Percentiles rank a stretch among this genome's conserved stretches.
These are phyloP conservation scores for Solanum hybrid DNA, from an alignment of 305 asterid species.

Conservation along the genomic window DNA sequence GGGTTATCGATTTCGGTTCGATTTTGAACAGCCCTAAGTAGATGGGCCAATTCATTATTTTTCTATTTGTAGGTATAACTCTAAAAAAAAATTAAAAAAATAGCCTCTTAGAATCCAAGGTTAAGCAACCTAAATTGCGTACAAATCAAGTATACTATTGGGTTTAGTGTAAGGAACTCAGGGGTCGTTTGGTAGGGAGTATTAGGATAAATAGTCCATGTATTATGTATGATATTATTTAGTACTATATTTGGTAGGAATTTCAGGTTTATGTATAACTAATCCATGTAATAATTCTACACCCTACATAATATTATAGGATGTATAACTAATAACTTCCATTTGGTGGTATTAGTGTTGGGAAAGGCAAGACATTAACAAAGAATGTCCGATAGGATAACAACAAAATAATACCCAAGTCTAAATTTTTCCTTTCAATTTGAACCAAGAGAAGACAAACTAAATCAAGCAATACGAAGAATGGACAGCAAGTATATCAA, in stretches of 20 bases:
- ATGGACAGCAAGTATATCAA: not conserved
- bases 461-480: not conserved
- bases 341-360: not conserved
- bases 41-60: not conserved
- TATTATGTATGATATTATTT: too few species aligned
- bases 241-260: not conserved
- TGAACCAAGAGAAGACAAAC: not conserved
- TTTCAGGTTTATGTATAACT: not conserved
- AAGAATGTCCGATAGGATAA: not conserved
- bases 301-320: not conserved
- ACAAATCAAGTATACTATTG: not conserved
- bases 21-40: too few species aligned
- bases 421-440: not conserved
- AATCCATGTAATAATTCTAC: not conserved
- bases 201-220: not conserved
- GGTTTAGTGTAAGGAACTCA: not conserved
- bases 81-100: not conserved
- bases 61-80: not conserved
- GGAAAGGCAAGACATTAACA: not conserved
- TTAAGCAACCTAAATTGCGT: not conserved
- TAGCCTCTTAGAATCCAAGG: not conserved
- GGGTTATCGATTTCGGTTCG: too few species aligned
- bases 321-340: not conserved
- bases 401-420: too few species aligned
- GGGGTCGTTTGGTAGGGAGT: not conserved